These are phyloP conservation scores for Hypoxylon perforatum DNA, from an alignment of 495 filamentous ascomycete species.

Conservation along the genomic window DNA sequence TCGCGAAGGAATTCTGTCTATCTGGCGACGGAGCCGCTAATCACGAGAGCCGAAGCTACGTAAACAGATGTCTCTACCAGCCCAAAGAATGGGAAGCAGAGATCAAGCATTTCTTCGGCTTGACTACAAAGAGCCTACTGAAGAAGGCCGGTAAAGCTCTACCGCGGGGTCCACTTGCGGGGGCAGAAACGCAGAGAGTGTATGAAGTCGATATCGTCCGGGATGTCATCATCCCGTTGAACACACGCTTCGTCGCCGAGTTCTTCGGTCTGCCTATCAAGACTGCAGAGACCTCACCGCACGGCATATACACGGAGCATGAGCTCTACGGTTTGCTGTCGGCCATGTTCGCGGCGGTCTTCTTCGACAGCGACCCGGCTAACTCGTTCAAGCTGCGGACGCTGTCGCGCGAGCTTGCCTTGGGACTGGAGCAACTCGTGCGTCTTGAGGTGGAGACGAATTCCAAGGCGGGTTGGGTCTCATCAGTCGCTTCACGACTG, in stretches of 20 bases:
- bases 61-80: slow-evolving; percentile 66
- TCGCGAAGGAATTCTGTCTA: slow-evolving; percentile 61
- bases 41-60: slow-evolving; percentile 56
- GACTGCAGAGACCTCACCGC: slow-evolving; percentile 66
- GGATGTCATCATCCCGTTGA: slow-evolving; percentile 74
- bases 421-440: slow-evolving; percentile 70
- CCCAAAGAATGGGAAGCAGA: slow-evolving; percentile 62
- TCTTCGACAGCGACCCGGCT: slow-evolving; percentile 56
- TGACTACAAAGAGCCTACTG: slow-evolving; percentile 69
- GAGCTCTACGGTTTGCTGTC: slow-evolving; percentile 75
- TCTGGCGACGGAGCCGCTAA: slow-evolving; percentile 62
- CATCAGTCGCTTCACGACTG: slow-evolving; percentile 57
- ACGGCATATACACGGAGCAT: slow-evolving; percentile 76
- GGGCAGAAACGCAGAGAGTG: slow-evolving; percentile 49
- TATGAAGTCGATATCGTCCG: slow-evolving; percentile 70
- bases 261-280: slow-evolving; percentile 75
- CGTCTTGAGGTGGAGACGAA: slow-evolving; percentile 70
- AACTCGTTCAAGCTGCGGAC: slow-evolving; percentile 64
- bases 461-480: slow-evolving; percentile 63
- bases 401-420: slow-evolving; percentile 66
- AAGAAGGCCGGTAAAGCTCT: slow-evolving; percentile 62
- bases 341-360: slow-evolving; percentile 65
- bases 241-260: slow-evolving; percentile 70
- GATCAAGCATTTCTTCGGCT: slow-evolving; percentile 68
- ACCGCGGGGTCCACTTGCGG: slow-evolving; percentile 52